phyloP scores from a whole-genome alignment of 139 green algal genomes.

The Chlamydomonas sphaeroides region DNA sequence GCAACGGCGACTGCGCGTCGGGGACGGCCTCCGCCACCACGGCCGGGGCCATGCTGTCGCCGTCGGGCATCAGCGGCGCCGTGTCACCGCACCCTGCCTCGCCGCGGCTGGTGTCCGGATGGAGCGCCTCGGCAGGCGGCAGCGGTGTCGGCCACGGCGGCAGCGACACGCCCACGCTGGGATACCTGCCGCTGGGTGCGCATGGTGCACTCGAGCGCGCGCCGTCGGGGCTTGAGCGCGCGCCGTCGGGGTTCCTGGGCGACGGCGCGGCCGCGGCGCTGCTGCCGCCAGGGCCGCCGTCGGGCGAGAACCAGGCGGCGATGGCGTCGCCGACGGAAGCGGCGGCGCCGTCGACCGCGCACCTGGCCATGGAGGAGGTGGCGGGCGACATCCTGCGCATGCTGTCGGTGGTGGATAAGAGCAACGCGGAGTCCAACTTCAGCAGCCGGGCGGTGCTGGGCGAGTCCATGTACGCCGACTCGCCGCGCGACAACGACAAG shows the following conservation, averaged over 20 bases:
- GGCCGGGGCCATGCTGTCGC: conserved; percentile 16
- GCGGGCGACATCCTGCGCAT: conserved; percentile 36
- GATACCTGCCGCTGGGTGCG: background rate
- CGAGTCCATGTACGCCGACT: conserved; percentile 39
- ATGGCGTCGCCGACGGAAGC: background rate
- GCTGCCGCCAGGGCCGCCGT: background rate
- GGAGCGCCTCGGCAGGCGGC: background rate
- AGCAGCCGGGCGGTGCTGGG: conserved; percentile 1
- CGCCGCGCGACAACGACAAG: background rate
- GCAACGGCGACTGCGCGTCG: conserved; percentile 5
- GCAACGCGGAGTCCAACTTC: conserved; percentile 6
- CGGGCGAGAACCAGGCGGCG: too few relatives aligned
- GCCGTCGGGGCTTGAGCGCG: background rate
- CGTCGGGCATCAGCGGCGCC: conserved; percentile 26
- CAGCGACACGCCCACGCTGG: background rate
- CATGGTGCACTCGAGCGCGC: too few relatives aligned
- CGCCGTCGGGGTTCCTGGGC: background rate
- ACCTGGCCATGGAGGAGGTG: conserved; percentile 28
- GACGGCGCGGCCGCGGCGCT: too few relatives aligned
- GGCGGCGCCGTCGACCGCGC: background rate
- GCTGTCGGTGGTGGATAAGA: conserved; percentile 20
- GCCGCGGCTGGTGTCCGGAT: background rate
- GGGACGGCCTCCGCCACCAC: conserved; percentile 12
- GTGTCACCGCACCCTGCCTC: conserved; percentile 19
- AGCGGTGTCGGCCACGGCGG: background rate